Percentiles rank a stretch among this genome's conserved stretches.
phyloP scores from a whole-genome alignment of 1,284 basidiomycete species.

The Sporisorium reilianum region DNA sequence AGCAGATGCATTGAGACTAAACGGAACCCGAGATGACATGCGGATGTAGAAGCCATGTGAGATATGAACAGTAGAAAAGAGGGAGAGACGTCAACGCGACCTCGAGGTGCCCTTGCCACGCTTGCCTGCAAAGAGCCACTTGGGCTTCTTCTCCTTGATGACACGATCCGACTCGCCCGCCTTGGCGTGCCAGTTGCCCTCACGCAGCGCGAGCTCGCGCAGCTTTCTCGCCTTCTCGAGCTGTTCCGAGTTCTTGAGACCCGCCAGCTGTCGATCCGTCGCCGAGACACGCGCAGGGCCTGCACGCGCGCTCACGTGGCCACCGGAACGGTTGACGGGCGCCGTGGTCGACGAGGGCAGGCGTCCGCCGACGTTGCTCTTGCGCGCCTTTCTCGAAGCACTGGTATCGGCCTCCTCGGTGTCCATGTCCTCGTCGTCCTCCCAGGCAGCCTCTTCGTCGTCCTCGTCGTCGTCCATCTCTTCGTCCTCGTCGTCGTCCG shows the following conservation, averaged over 20 bases:
- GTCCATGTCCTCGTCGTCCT: slow-evolving; percentile 74
- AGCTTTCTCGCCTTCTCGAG: slow-evolving; percentile 61
- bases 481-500: slow-evolving; percentile 70
- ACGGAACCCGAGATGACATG: slow-evolving; percentile 24
- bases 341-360: slow-evolving; percentile 53
- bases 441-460: slow-evolving; percentile 69
- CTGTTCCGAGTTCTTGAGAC: slow-evolving; percentile 61
- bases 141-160: slow-evolving; percentile 66
- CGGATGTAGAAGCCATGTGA: slow-evolving; percentile 3
- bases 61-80: too few species aligned
- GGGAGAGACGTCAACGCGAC: slow-evolving; percentile 56
- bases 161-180: slow-evolving; percentile 66
- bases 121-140: slow-evolving; percentile 68
- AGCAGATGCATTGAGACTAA: slow-evolving; percentile 16
- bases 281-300: slow-evolving; percentile 64
- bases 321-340: slow-evolving; percentile 59
- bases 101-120: slow-evolving; percentile 66
- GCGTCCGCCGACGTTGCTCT: slow-evolving; percentile 75
- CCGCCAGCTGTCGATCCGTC: slow-evolving; percentile 59
- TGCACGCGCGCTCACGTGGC: slow-evolving; percentile 58
- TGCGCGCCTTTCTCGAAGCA: slow-evolving; percentile 69
- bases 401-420: slow-evolving; percentile 58
- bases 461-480: slow-evolving; percentile 69
- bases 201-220: slow-evolving; percentile 59
- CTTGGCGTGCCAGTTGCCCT: slow-evolving; percentile 62